Evolutionary conservation across 192 early-diverging fungal genomes (phyloP).

Genomic region (Mortierella antarctica): DNA sequence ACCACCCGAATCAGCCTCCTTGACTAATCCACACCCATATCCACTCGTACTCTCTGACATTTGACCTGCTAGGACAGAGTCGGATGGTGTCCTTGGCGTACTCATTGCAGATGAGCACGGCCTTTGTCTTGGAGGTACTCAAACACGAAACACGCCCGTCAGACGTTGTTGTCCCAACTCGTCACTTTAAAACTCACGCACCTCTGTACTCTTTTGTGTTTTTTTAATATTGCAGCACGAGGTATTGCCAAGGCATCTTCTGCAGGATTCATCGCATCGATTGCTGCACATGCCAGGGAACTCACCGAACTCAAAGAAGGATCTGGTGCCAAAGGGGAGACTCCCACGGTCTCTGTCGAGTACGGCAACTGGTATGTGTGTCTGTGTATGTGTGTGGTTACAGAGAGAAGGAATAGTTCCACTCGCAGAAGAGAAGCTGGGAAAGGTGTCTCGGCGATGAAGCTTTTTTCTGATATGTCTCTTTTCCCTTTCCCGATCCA

Average conservation of each 20-base stretch:
- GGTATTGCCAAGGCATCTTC: conserved; percentile 54
- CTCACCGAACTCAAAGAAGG: conserved; percentile 29
- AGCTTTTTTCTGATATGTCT: background rate
- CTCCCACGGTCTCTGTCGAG: conserved; percentile 50
- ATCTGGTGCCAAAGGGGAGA: conserved; percentile 34
- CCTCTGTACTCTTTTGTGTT: background rate
- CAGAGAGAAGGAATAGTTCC: background rate
- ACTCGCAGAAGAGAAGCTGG: background rate
- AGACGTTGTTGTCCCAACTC: no score
- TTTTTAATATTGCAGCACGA: conserved; percentile 29
- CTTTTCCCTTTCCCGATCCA: background rate
- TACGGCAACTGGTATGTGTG: conserved; percentile 38
- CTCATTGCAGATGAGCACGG: conserved; percentile 57
- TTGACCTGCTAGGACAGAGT: conserved; percentile 24
- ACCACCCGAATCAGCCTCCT: no score
- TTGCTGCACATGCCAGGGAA: conserved; percentile 55
- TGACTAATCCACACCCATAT: background rate
- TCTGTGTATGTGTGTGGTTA: background rate
- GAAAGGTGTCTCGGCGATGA: background rate
- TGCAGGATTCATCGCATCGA: conserved; percentile 56
- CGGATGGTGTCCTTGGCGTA: conserved; percentile 54
- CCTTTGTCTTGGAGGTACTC: conserved; percentile 56
- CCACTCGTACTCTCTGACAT: background rate
- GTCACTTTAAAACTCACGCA: no score
- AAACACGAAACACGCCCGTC: background rate